phyloP scores from a whole-genome alignment of 306 rosid species.

The Astragalus membranaceus region DNA sequence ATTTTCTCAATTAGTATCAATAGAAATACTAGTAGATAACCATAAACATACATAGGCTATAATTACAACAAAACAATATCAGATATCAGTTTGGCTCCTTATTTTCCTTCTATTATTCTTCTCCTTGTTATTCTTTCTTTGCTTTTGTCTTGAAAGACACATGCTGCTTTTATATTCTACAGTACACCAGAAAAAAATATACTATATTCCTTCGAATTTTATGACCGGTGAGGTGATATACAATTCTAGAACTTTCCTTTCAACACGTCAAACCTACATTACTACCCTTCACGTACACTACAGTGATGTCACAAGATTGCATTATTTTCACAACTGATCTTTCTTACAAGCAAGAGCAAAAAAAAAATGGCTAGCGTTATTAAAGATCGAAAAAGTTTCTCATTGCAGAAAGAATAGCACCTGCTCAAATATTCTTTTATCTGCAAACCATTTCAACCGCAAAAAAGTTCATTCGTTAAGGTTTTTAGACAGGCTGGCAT shows the following conservation, averaged over 20 bases:
- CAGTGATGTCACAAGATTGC: conserved; percentile 20
- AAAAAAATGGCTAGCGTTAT: not conserved
- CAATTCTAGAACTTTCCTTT: conserved; percentile 6
- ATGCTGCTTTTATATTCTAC: not conserved
- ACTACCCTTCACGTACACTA: conserved; percentile 43
- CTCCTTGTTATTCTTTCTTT: not conserved
- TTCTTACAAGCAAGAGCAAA: conserved; percentile 40
- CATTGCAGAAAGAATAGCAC: not conserved
- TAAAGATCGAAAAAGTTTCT: not conserved
- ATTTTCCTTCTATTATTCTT: too few species aligned
- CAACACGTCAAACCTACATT: not conserved
- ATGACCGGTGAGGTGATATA: not conserved
- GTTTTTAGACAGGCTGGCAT: not conserved
- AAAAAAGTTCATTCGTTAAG: not conserved
- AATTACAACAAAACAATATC: too few species aligned
- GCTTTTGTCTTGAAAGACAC: not conserved
- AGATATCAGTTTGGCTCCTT: not conserved
- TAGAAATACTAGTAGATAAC: too few species aligned
- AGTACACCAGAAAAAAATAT: too few species aligned
- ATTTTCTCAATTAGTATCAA: too few species aligned
- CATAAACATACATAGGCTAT: too few species aligned
- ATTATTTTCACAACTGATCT: not conserved
- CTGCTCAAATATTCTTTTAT: not conserved
- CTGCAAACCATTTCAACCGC: not conserved
- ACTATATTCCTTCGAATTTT: too few species aligned